These are phyloP conservation scores for Neurospora crassa DNA, from an alignment of 2,329 filamentous ascomycete species.

Conservation along the genomic window DNA sequence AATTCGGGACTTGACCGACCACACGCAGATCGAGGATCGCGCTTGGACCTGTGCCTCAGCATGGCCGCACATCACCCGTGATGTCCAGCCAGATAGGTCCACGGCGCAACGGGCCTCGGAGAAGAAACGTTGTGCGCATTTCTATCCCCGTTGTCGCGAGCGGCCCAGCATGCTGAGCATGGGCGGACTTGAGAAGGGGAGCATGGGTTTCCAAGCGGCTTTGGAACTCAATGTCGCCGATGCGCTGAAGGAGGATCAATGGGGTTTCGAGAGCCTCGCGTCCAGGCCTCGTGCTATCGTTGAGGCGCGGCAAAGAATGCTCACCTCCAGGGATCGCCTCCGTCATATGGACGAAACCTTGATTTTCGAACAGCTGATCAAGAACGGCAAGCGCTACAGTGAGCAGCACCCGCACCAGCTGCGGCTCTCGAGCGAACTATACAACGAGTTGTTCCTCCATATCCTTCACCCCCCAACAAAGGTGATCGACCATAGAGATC, in stretches of 20 bases:
- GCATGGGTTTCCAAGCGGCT: slow-evolving; percentile 59
- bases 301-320: slow-evolving; percentile 48
- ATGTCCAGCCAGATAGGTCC: slow-evolving; percentile 35
- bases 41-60: slow-evolving; percentile 55
- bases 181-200: slow-evolving; percentile 62
- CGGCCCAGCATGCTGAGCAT: slow-evolving; percentile 64
- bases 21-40: slow-evolving; percentile 51
- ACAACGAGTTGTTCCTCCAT: slow-evolving; percentile 52
- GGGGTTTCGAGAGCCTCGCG: slow-evolving; percentile 46
- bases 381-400: slow-evolving; percentile 46
- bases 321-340: slow-evolving; percentile 43
- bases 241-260: slow-evolving; percentile 52
- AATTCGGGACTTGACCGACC: slow-evolving; percentile 55
- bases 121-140: slow-evolving; percentile 43
- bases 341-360: slow-evolving; percentile 46
- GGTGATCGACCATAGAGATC: slow-evolving; percentile 47
- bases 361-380: slow-evolving; percentile 49
- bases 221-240: slow-evolving; percentile 57
- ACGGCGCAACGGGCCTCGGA: slow-evolving; percentile 32
- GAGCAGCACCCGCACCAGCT: slow-evolving; percentile 40
- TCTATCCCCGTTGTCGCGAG: slow-evolving; percentile 50
- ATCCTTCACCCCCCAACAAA: slow-evolving; percentile 48
- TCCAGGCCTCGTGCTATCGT: slow-evolving; percentile 44
- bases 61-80: slow-evolving; percentile 51
- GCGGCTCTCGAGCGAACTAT: slow-evolving; percentile 44